Conservation (phyloP, 1,139 yeast species). For the Lodderomyces elongisporus region DNA sequence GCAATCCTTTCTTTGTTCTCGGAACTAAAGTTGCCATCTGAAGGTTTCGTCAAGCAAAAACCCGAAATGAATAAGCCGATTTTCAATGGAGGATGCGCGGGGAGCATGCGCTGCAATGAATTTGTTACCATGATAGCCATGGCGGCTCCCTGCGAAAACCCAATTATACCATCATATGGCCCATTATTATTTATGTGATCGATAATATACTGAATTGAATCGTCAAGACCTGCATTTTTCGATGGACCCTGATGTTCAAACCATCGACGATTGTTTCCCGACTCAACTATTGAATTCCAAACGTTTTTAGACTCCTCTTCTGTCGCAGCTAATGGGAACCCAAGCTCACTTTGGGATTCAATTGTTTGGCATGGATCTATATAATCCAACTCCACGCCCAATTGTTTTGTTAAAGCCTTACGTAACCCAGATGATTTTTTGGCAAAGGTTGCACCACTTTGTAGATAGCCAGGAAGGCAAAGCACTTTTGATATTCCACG, state of each 20-base stretch:
- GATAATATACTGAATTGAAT: slow-evolving; percentile 38
- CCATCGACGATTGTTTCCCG: slow-evolving; percentile 51
- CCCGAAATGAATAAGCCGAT: slow-evolving; percentile 51
- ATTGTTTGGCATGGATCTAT: slow-evolving; percentile 33
- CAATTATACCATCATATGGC: slow-evolving; percentile 83
- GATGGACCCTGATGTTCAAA: slow-evolving; percentile 25
- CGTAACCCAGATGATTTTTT: slow-evolving; percentile 77
- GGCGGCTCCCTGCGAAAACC: slow-evolving; percentile 94
- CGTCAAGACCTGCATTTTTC: slow-evolving; percentile 31
- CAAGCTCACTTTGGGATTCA: slow-evolving; percentile 22
- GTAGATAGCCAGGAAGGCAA: slow-evolving; percentile 46
- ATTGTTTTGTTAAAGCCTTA: slow-evolving; percentile 57
- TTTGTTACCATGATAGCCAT: slow-evolving; percentile 57
- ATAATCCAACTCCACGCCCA: slow-evolving; percentile 41
- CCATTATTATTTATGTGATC: slow-evolving; percentile 62
- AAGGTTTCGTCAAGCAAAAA: slow-evolving; percentile 48
- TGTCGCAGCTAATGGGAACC: slow-evolving; percentile 23
- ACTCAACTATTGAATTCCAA: slow-evolving; percentile 33
- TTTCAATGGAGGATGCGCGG: slow-evolving; percentile 39
- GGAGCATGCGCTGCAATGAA: slow-evolving; percentile 33
- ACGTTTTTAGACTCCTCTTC: slow-evolving; percentile 22
- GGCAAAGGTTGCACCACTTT: slow-evolving; percentile 70
- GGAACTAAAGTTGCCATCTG: slow-evolving; percentile 4
- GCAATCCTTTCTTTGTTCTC: slow-evolving; percentile 17
- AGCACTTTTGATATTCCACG: slow-evolving; percentile 15